A percentile compares a stretch with the other conserved stretches of the same genome.
phyloP scores from a whole-genome alignment of 177 flowering plant genomes.

The Vitis hybrid region DNA sequence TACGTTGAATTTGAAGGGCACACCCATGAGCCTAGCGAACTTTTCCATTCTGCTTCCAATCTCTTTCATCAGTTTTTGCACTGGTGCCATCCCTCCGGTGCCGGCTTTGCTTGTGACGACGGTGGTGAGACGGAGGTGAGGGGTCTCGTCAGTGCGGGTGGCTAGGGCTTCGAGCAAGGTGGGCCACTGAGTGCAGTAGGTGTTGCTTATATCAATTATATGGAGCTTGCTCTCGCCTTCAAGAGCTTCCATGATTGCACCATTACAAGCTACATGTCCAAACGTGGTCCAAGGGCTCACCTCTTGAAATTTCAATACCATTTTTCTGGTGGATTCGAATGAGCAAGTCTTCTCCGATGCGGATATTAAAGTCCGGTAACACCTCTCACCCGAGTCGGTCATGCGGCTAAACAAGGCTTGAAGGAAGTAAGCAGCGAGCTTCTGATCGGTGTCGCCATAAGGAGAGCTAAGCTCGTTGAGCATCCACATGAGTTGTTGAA shows the following conservation, averaged over 20 bases:
- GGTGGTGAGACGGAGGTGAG: conserved; percentile 73
- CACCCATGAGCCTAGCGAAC: conserved; percentile 96
- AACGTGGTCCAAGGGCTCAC: conserved; percentile 97
- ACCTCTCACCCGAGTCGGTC: conserved; percentile 70
- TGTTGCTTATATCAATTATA: conserved; percentile 79
- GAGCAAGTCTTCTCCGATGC: conserved; percentile 72
- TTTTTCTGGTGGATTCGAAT: conserved; percentile 77
- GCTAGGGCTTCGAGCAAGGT: conserved; percentile 91
- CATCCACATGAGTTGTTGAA: conserved; percentile 94
- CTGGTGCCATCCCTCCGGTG: conserved; percentile 28
- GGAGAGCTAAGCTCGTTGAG: conserved; percentile 90
- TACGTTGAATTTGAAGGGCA: conserved; percentile 75
- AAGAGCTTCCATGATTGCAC: conserved; percentile 84
- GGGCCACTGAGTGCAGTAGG: conserved; percentile 99
- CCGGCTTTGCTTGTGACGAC: conserved; percentile 34
- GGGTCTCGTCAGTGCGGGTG: conserved; percentile 84
- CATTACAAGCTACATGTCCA: conserved; percentile 93
- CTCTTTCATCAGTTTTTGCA: conserved; percentile 78
- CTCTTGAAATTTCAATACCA: conserved; percentile 81
- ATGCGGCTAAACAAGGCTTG: conserved; percentile 83
- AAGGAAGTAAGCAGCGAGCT: conserved; percentile 76
- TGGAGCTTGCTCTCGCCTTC: conserved; percentile 80
- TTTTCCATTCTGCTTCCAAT: conserved; percentile 82
- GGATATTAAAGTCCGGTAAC: conserved; percentile 44
- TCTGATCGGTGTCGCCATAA: conserved; percentile 91